phyloP scores from a whole-genome alignment of 1,284 basidiomycete genomes.

The Irpex sp. region DNA sequence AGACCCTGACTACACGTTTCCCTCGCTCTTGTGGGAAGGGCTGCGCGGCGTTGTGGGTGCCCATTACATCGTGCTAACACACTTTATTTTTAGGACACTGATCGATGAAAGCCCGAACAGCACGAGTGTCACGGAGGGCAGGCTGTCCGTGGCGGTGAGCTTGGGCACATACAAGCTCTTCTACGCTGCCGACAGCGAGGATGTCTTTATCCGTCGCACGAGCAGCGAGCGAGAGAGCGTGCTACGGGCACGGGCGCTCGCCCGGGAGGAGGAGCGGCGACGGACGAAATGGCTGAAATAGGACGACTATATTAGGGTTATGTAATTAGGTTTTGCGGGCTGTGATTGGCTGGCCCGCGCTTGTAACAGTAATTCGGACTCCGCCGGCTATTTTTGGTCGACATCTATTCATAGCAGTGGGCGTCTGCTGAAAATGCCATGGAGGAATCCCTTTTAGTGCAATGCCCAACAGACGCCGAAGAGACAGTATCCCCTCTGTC shows the following conservation, averaged over 20 bases:
- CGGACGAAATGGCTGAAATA: conserved; percentile 35
- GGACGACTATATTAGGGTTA: conserved; percentile 1
- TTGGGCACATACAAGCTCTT: conserved; percentile 69
- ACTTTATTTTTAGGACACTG: conserved; percentile 36
- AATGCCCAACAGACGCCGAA: conserved; percentile 2
- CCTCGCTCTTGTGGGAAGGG: conserved; percentile 10
- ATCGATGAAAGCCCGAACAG: conserved; percentile 26
- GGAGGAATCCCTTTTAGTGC: background rate
- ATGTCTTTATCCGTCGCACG: conserved; percentile 40
- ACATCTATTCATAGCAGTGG: conserved; percentile 8
- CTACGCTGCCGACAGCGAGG: conserved; percentile 66
- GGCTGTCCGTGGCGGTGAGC: conserved; percentile 60
- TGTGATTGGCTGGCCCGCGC: conserved; percentile 4
- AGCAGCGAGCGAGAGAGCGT: conserved; percentile 34
- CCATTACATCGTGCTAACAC: conserved; percentile 19
- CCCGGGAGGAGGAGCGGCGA: conserved; percentile 50
- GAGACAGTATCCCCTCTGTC: conserved; percentile 10
- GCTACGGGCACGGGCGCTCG: conserved; percentile 41
- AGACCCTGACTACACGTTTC: conserved; percentile 10
- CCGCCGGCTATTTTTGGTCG: conserved; percentile 9
- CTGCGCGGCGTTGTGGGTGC: background rate
- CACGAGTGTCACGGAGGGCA: conserved; percentile 21
- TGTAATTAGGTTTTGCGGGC: conserved; percentile 7
- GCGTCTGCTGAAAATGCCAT: background rate
- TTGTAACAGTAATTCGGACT: conserved; percentile 4